Conservation (phyloP, 192 early-diverging fungal species). For the Backusella westeae region DNA sequence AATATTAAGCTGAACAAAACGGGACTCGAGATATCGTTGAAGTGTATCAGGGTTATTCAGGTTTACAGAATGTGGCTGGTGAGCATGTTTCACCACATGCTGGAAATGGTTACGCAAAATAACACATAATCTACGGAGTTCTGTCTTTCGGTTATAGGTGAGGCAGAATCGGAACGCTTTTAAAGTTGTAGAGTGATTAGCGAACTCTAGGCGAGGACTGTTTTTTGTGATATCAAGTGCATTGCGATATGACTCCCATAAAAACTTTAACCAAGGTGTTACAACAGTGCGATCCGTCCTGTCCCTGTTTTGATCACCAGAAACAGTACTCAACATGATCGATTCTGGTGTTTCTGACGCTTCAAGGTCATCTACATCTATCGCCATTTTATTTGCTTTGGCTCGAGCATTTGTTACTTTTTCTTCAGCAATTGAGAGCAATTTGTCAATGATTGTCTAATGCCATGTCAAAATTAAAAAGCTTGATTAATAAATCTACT, state of each 20-base stretch:
- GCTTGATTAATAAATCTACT: background rate
- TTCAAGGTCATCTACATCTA: constrained; percentile 95
- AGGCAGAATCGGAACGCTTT: constrained; percentile 95
- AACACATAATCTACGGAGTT: constrained; percentile 97
- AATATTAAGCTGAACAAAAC: constrained; percentile 93
- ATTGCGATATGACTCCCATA: constrained; percentile 98
- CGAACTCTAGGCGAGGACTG: constrained; percentile 88
- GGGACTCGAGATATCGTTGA: constrained; percentile 92
- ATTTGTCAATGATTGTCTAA: constrained; percentile 77
- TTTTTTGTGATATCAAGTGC: constrained; percentile 94
- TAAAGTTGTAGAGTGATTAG: constrained; percentile 88
- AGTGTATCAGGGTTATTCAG: constrained; percentile 94
- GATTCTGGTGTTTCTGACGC: constrained; percentile 96
- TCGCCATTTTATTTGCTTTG: constrained; percentile 84
- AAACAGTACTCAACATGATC: constrained; percentile 93
- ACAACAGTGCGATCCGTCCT: constrained; percentile 95
- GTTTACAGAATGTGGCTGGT: constrained; percentile 92
- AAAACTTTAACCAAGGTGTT: constrained; percentile 98
- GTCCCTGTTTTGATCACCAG: constrained; percentile 90
- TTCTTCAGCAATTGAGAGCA: constrained; percentile 83
- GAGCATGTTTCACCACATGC: constrained; percentile 84
- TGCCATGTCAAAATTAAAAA: background rate
- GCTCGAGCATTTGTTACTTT: constrained; percentile 88
- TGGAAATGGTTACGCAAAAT: constrained; percentile 91
- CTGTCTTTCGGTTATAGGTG: constrained; percentile 92